A percentile compares a stretch with the other conserved stretches of the same genome.
phyloP scores from a whole-genome alignment of 176 grass and related monocot genomes.

The Aegilops speltoides region DNA sequence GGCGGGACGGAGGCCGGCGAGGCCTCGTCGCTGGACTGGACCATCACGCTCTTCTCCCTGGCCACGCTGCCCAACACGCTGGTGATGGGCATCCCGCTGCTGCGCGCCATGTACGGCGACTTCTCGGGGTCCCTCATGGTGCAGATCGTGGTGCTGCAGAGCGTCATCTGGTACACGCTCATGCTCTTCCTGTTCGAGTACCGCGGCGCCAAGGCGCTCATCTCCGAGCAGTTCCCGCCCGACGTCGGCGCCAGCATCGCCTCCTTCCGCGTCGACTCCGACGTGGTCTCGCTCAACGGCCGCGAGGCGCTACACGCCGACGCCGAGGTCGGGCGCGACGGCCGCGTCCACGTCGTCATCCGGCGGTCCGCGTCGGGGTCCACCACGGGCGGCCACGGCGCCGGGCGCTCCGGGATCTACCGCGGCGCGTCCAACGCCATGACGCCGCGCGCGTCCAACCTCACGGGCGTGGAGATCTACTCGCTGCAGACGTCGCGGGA shows the following conservation, averaged over 20 bases:
- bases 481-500: conserved; percentile 90
- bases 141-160: conserved; percentile 97
- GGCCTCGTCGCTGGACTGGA: conserved; percentile 65
- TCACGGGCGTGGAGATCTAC: conserved; percentile 98
- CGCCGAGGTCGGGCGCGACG: conserved; percentile 87
- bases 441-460: conserved; percentile 91
- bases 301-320: conserved; percentile 87
- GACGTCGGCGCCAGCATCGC: conserved; percentile 86
- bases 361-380: conserved; percentile 45
- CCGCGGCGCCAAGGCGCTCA: conserved; percentile 91
- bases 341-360: conserved; percentile 64
- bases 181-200: conserved; percentile 99
- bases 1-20: neutral
- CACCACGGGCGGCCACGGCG: conserved; percentile 45
- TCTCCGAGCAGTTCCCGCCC: conserved; percentile 95
- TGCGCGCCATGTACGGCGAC: conserved; percentile 92
- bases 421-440: conserved; percentile 46
- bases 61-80: conserved; percentile 97
- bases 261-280: conserved; percentile 91
- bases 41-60: conserved; percentile 96
- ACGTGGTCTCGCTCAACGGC: conserved; percentile 88
- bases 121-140: conserved; percentile 93
- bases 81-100: conserved; percentile 97
- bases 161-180: conserved; percentile 97
- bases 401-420: conserved; percentile 30